A percentile compares a stretch with the other conserved stretches of the same genome.
Conservation (phyloP, 768 basidiomycete genomes). For the Galerina marginata region DNA sequence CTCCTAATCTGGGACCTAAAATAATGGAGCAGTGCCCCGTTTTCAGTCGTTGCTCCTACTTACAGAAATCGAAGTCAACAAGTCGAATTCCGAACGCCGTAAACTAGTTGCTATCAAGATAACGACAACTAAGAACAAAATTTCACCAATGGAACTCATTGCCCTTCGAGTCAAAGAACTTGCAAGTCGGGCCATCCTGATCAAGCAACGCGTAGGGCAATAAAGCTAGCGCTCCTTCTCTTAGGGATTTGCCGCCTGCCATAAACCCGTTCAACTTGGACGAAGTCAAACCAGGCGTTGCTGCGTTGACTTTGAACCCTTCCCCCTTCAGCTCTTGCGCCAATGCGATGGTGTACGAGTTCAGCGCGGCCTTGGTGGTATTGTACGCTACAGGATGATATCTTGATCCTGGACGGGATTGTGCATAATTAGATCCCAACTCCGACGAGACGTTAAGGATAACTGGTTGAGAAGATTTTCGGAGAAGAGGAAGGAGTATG, state of each 20-base stretch:
- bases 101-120: too few species aligned
- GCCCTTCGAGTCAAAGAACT: slow-evolving; percentile 39
- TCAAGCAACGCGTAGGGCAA: slow-evolving; percentile 45
- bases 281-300: slow-evolving; percentile 62
- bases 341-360: slow-evolving; percentile 62
- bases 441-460: slow-evolving; percentile 48
- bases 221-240: slow-evolving; percentile 39
- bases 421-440: slow-evolving; percentile 48
- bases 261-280: slow-evolving; percentile 4
- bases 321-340: slow-evolving; percentile 62
- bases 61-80: too few species aligned
- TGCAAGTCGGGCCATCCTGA: slow-evolving; percentile 42
- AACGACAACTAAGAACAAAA: too few species aligned
- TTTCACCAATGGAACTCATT: slow-evolving; percentile 39
- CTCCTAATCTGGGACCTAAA: too few species aligned
- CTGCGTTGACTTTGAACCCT: slow-evolving; percentile 61
- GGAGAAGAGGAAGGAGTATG: slow-evolving; percentile 47
- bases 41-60: too few species aligned
- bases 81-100: too few species aligned
- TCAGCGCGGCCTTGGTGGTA: slow-evolving; percentile 73
- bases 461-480: slow-evolving; percentile 36
- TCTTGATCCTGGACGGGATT: slow-evolving; percentile 34
- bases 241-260: slow-evolving; percentile 37
- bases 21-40: too few species aligned
- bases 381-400: slow-evolving; percentile 59